Evolutionary conservation across 257 asterid species (phyloP).

Genomic region (Dorcoceras hygrometricum): DNA sequence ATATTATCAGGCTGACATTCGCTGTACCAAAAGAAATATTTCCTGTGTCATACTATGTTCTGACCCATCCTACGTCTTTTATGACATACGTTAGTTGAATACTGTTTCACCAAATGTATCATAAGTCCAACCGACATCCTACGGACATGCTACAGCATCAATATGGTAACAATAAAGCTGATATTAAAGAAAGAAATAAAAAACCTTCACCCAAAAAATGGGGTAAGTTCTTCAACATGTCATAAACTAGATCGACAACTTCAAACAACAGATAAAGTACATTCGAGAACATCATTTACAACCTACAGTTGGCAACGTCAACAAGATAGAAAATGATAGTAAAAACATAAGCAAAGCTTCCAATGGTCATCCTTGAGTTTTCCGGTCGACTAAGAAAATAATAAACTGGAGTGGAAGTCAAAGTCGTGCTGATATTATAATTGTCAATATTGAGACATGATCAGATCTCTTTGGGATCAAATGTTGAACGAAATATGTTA

Average conservation of each 20-base stretch:
- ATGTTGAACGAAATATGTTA: not conserved
- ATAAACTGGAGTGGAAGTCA: not conserved
- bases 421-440: constrained; percentile 5
- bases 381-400: not conserved
- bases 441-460: not conserved
- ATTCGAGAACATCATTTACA: not conserved
- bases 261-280: not conserved
- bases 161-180: not conserved
- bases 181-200: not conserved
- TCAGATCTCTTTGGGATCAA: not conserved
- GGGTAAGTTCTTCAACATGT: constrained; percentile 14
- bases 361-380: constrained; percentile 3
- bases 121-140: not conserved
- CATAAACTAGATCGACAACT: constrained; percentile 6
- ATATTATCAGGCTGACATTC: not conserved
- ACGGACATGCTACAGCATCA: not conserved
- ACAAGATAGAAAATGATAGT: constrained; percentile 1
- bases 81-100: not conserved
- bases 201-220: not conserved
- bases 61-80: too few species aligned
- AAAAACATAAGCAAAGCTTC: not conserved
- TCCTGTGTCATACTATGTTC: not conserved
- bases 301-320: not conserved
- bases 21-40: not conserved
- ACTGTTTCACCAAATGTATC: not conserved